Base-by-base conservation (phyloP, 1,284 basidiomycete species). In the Lignosus rhinocerotis region DNA sequence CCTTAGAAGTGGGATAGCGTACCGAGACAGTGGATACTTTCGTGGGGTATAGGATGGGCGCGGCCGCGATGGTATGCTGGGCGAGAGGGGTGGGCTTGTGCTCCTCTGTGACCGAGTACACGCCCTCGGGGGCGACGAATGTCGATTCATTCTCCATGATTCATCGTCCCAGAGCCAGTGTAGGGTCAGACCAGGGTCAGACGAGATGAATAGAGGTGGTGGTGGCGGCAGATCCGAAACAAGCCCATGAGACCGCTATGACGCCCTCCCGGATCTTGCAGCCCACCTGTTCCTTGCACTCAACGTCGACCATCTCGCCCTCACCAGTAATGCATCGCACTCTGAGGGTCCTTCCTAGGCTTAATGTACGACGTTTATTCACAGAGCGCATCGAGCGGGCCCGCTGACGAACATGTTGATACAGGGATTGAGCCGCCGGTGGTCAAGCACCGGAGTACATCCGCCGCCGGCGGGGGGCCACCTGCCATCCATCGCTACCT, bases 111-210 rank as follows among this genome's bases (percentile, higher is more conserved):
- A 92, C 81, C 19, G 89, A 86, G 75, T 93, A 93, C 54, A 92
- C 89, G 67, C 91, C 92, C 73, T 93, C 92, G 58, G 92, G 91
- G 36, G 91, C 91, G 58, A 92, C 86, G 73, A 93, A 92, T 19
- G 88, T 88, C 57, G 82, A 81, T 55, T 90, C 90, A 80, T 82
- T 89, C 78, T 92, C 89, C 87, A 92, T 92, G 51, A 58, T 67
- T 66, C 69, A 68, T 66, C 55, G 65, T 65, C 62, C 51, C 59
- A 61, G 51, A 58, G 57, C 57, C 53, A 49, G 56, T 16, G 38
- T 16, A 16, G 14, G 43, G 49, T 31, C 34, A 51, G 25, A 51
- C 51, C 4, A 51, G 33, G 30, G 56, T 56, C 52, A 32, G 43
- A 48, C 45, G 38, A 51, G 51, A 44, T 31, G 48, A 31, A 51